Evolutionary conservation across 2,329 filamentous ascomycete genomes (phyloP), one percentile per base, ranked within the genome.

Genomic region (Alternaria novae-zelandiae): DNA sequence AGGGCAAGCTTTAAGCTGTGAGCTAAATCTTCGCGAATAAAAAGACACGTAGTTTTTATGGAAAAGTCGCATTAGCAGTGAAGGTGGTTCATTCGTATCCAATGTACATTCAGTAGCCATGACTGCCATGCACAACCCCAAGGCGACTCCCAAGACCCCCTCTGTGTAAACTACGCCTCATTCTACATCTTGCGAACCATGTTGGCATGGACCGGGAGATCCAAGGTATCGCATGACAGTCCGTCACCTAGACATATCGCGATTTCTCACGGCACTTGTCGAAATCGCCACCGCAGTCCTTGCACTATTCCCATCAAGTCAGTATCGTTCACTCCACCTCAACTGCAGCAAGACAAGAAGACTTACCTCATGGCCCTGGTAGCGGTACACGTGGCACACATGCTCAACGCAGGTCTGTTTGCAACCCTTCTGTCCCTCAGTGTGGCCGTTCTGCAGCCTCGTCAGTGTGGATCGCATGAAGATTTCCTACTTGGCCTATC

Each of bases 371-470:
- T 60, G 47, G 30, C 63, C 25, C 23, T 54, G 36, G 13, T 28
- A 28, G 12, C 55, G 56, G n/a, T 60, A 30, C 9, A 55, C 41
- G 10, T 63, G 53, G 49, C 68, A 70, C 20, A 70, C 65, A 54
- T 68, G 65, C 43, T 70, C 63, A 11, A 61, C 58, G 32, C 67
- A 70, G 8, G 67, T 69, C 54, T 63, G 47, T 23, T 50, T 57
- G 43, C 65, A 67, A 7, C 68, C 67, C 3, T 21, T 13, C 25
- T 69, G 63, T 21, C 63, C 63, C 5, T 41, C 5, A 3, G 61
- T 64, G 23, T 64, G 59, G 5, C 68, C 68, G 28, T 70, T 69
- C 68, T 70, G 5, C 5, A 4, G 4, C 13, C 11, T 12, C 9
- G 23, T 64, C 23, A 56, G 61, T 49, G 7, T 43, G 4, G 9